Evolutionary conservation across 2,329 filamentous ascomycete genomes (phyloP).

Genomic region (Nemania diffusa): DNA sequence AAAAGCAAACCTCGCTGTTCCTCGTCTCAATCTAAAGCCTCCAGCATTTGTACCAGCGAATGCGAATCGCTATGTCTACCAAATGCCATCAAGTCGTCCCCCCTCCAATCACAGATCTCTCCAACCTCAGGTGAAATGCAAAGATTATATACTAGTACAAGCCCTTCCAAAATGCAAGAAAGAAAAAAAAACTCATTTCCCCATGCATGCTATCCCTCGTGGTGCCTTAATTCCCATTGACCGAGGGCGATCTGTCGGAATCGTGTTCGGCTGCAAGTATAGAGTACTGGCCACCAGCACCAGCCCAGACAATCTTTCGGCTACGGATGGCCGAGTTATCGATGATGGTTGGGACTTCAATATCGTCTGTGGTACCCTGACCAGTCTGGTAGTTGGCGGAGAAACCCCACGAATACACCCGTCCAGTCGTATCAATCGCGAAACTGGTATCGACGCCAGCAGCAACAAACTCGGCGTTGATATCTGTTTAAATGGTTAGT

Average conservation of each 20-base stretch:
- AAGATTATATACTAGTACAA: constrained; percentile 32
- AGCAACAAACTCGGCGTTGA: constrained; percentile 66
- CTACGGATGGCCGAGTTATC: constrained; percentile 85
- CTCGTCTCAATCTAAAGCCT: constrained; percentile 1
- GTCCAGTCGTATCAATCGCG: constrained; percentile 74
- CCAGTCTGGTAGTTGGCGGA: constrained; percentile 84
- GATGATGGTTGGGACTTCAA: constrained; percentile 79
- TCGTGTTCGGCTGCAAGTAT: constrained; percentile 28
- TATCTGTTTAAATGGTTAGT: constrained; percentile 48
- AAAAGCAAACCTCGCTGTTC: constrained; percentile 13
- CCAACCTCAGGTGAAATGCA: constrained; percentile 28
- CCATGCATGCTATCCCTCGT: background rate
- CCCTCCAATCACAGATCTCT: constrained; percentile 4
- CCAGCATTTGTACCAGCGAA: background rate
- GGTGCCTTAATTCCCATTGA: constrained; percentile 22
- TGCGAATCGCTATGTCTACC: constrained; percentile 6
- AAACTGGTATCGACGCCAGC: constrained; percentile 79
- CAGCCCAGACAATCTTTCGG: constrained; percentile 79
- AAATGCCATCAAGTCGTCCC: constrained; percentile 2
- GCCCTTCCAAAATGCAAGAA: constrained; percentile 5
- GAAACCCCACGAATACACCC: constrained; percentile 83
- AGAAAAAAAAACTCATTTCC: constrained; percentile 1
- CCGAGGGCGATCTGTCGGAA: background rate
- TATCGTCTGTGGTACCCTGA: constrained; percentile 80
- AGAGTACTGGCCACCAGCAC: constrained; percentile 87